phyloP scores from a whole-genome alignment of 2,329 filamentous ascomycete species.

The Penicillium sp. region DNA sequence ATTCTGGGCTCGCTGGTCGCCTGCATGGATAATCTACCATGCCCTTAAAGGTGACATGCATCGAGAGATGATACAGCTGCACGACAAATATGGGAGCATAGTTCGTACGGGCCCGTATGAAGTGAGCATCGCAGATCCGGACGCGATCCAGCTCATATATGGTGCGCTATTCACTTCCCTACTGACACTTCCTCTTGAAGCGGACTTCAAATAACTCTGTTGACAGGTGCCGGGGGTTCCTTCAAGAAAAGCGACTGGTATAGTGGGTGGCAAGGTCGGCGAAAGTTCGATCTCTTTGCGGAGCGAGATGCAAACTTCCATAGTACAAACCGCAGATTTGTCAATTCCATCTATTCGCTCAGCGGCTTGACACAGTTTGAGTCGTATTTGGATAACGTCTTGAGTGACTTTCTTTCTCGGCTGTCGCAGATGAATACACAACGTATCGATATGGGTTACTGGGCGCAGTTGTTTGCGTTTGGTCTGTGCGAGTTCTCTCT shows the following conservation, averaged over 20 bases:
- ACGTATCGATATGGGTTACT: constrained; percentile 2
- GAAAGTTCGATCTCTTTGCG: constrained; percentile 38
- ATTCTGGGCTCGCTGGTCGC: constrained; percentile 22
- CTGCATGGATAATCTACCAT: constrained; percentile 16
- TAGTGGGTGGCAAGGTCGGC: constrained; percentile 34
- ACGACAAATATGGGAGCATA: constrained; percentile 14
- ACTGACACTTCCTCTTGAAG: too few species aligned
- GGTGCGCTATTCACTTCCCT: constrained; percentile 5
- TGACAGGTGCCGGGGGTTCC: constrained; percentile 33
- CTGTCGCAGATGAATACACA: constrained; percentile 22
- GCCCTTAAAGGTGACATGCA: constrained; percentile 9
- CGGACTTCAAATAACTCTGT: too few species aligned
- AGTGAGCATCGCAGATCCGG: constrained; percentile 13
- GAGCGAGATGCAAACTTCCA: constrained; percentile 36
- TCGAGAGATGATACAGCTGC: constrained; percentile 13
- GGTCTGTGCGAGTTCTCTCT: background rate
- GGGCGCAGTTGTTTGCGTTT: constrained; percentile 10
- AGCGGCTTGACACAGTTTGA: constrained; percentile 37
- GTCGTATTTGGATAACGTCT: constrained; percentile 36
- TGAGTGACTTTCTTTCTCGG: constrained; percentile 30
- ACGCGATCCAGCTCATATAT: constrained; percentile 16
- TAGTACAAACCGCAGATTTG: constrained; percentile 28
- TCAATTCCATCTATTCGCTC: constrained; percentile 34
- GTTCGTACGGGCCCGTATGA: constrained; percentile 14
- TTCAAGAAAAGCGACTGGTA: constrained; percentile 44